Evolutionary conservation across 2,329 filamentous ascomycete species (phyloP).

Genomic region (Monascus ruber): DNA sequence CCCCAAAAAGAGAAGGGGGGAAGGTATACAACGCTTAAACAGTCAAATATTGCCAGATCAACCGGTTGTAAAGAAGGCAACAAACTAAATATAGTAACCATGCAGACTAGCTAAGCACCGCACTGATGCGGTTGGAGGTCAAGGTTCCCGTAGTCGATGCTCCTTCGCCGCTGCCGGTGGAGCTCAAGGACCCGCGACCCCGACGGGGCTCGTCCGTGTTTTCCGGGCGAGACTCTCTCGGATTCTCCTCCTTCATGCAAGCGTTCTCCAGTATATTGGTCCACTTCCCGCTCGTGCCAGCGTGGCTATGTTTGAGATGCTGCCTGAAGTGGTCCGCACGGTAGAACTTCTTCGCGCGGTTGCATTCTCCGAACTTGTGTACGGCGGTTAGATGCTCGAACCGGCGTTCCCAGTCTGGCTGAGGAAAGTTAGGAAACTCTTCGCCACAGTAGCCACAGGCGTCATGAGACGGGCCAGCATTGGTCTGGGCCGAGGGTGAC

Average conservation of each 20-base stretch:
- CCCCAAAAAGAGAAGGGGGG: no score
- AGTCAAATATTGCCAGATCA: no score
- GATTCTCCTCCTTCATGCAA: conserved; percentile 78
- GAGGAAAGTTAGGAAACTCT: conserved; percentile 64
- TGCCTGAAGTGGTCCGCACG: conserved; percentile 96
- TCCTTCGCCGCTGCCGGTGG: neutral
- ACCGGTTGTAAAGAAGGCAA: no score
- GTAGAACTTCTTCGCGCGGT: conserved; percentile 96
- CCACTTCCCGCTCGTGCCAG: conserved; percentile 94
- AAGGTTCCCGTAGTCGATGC: neutral
- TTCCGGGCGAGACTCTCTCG: conserved; percentile 16
- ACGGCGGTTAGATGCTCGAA: conserved; percentile 78
- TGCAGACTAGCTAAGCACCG: neutral
- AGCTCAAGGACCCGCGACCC: neutral
- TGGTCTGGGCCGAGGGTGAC: conserved; percentile 24
- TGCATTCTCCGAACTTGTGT: conserved; percentile 97
- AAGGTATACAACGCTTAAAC: no score
- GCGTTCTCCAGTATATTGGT: conserved; percentile 96
- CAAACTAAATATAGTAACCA: no score
- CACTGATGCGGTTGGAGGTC: neutral
- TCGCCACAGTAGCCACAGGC: conserved; percentile 92
- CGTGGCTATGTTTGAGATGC: conserved; percentile 95
- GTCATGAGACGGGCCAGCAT: conserved; percentile 41
- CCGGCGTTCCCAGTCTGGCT: conserved; percentile 78
- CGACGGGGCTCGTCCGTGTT: conserved; percentile 11